Evolutionary conservation across 2,329 filamentous ascomycete genomes (phyloP).

Genomic region (Exophiala bonariae): DNA sequence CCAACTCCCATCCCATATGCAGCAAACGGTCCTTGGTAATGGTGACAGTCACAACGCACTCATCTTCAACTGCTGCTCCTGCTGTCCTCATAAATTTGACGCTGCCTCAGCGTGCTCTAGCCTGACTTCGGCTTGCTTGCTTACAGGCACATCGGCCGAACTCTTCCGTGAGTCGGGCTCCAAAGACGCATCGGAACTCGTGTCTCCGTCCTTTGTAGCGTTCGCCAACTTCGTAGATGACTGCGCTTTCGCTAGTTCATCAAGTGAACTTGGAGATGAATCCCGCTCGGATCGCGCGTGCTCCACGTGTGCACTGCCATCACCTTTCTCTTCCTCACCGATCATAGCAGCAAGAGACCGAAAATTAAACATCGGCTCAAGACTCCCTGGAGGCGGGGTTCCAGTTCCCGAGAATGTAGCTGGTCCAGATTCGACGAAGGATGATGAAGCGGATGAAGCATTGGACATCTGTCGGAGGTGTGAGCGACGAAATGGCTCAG

Average conservation of each 20-base stretch:
- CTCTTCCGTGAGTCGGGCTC: conserved; percentile 9
- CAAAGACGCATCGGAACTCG: conserved; percentile 7
- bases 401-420: conserved; percentile 30
- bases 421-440: conserved; percentile 66
- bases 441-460: conserved; percentile 80
- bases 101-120: conserved; percentile 9
- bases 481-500: conserved; percentile 62
- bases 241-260: neutral
- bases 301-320: conserved; percentile 38
- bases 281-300: conserved; percentile 25
- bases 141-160: conserved; percentile 1
- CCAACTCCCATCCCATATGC: too few species aligned
- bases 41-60: too few species aligned
- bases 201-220: neutral
- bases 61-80: too few species aligned
- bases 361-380: conserved; percentile 90
- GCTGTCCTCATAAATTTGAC: conserved; percentile 14
- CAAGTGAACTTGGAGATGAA: conserved; percentile 6
- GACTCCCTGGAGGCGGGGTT: conserved; percentile 48
- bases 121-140: conserved; percentile 7
- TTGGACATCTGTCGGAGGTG: conserved; percentile 83
- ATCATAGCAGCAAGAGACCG: conserved; percentile 83
- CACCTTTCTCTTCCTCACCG: conserved; percentile 59
- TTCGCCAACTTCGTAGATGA: neutral
- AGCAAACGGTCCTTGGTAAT: too few species aligned